phyloP scores from a whole-genome alignment of 2,329 filamentous ascomycete species.

The Claviceps sp. region DNA sequence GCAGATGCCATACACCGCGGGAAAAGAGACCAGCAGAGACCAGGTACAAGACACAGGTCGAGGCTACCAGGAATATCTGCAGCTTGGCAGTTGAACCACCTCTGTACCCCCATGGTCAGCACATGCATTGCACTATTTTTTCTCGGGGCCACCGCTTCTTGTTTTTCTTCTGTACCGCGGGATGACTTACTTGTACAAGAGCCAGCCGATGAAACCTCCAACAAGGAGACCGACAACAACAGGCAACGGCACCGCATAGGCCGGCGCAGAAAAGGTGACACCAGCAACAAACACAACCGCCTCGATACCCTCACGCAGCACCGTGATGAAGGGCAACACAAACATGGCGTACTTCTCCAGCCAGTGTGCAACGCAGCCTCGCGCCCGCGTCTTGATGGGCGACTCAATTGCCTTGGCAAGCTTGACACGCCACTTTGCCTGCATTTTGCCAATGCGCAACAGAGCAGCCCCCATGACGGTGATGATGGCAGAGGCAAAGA shows the following conservation, averaged over 20 bases:
- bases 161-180: background rate
- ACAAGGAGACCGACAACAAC: slow-evolving; percentile 59
- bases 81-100: slow-evolving; percentile 29
- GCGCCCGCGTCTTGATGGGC: slow-evolving; percentile 30
- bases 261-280: slow-evolving; percentile 64
- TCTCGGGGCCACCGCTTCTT: too few species aligned
- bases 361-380: slow-evolving; percentile 44
- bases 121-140: background rate
- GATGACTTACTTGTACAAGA: slow-evolving; percentile 61
- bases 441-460: slow-evolving; percentile 68
- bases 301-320: slow-evolving; percentile 77
- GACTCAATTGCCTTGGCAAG: slow-evolving; percentile 54
- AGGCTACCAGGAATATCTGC: slow-evolving; percentile 68
- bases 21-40: slow-evolving; percentile 76
- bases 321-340: slow-evolving; percentile 71
- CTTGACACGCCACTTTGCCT: slow-evolving; percentile 80
- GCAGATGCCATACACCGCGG: slow-evolving; percentile 60
- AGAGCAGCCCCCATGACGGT: slow-evolving; percentile 68
- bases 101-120: slow-evolving; percentile 12
- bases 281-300: slow-evolving; percentile 78
- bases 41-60: slow-evolving; percentile 73
- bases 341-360: slow-evolving; percentile 78
- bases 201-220: slow-evolving; percentile 53
- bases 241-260: slow-evolving; percentile 63
- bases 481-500: slow-evolving; percentile 69